Conservation (phyloP, 2,329 filamentous ascomycete species). For the Dichotomopilus funicola region DNA sequence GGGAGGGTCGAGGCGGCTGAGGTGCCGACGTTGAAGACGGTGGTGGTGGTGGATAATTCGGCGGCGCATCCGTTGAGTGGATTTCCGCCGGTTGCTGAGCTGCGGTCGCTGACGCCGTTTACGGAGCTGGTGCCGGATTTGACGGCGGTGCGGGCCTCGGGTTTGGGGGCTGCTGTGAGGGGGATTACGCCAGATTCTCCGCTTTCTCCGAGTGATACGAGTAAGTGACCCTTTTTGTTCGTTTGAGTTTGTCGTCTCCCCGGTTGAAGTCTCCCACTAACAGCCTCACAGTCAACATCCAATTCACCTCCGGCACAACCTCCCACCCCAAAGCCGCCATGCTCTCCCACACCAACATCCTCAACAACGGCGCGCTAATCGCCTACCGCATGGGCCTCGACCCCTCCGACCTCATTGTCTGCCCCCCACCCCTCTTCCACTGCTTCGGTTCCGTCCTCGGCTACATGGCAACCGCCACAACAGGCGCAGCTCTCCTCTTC, state of each 20-base stretch:
- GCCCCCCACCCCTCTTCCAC: constrained; percentile 78
- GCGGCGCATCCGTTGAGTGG: constrained; percentile 36
- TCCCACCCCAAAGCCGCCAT: constrained; percentile 86
- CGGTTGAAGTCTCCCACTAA: too few relatives aligned
- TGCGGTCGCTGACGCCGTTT: constrained; percentile 42
- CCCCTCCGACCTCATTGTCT: constrained; percentile 68
- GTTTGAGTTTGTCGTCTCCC: too few relatives aligned
- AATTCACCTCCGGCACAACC: constrained; percentile 96
- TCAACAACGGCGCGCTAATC: constrained; percentile 88
- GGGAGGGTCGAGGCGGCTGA: constrained; percentile 34
- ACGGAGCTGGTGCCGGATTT: constrained; percentile 31
- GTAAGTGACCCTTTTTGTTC: neutral
- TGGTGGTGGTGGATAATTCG: constrained; percentile 78
- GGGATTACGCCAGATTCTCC: constrained; percentile 39
- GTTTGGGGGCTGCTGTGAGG: constrained; percentile 20
- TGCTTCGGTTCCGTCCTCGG: constrained; percentile 90
- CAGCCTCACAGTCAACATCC: constrained; percentile 65
- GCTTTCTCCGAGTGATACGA: constrained; percentile 56
- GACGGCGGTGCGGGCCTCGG: constrained; percentile 4
- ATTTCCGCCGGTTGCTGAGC: constrained; percentile 38
- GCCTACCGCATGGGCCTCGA: constrained; percentile 78
- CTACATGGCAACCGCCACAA: constrained; percentile 90
- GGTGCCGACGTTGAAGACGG: constrained; percentile 61
- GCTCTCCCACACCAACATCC: constrained; percentile 74
- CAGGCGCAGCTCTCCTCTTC: constrained; percentile 73